Evolutionary conservation across 2,329 filamentous ascomycete genomes (phyloP).

Genomic region (Amylocarpus encephaloides): DNA sequence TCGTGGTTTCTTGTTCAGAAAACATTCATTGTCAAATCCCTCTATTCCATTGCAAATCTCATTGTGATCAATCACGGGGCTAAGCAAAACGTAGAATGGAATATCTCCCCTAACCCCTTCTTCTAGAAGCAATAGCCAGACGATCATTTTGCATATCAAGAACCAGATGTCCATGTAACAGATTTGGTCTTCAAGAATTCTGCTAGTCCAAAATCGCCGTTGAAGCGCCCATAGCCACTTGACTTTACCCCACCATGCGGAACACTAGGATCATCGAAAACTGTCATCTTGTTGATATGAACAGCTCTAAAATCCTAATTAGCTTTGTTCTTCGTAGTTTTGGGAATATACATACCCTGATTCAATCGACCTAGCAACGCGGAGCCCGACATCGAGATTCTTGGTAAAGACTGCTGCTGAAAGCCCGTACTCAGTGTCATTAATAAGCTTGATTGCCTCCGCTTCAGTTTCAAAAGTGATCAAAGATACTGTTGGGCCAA

Average conservation of each 20-base stretch:
- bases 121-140: too few relatives aligned
- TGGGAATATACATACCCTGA: too few relatives aligned
- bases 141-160: not conserved
- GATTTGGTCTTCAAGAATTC: conserved; percentile 60
- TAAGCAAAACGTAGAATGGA: too few relatives aligned
- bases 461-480: conserved; percentile 11
- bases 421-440: conserved; percentile 17
- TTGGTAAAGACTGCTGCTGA: conserved; percentile 13
- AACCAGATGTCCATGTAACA: conserved; percentile 41
- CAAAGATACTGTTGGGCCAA: conserved; percentile 16
- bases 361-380: too few relatives aligned
- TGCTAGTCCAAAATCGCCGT: conserved; percentile 40
- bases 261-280: conserved; percentile 56
- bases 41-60: too few relatives aligned
- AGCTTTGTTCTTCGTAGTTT: not conserved
- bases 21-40: too few relatives aligned
- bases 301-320: conserved; percentile 48
- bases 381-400: not conserved
- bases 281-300: conserved; percentile 59
- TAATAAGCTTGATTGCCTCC: conserved; percentile 16
- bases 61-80: too few relatives aligned
- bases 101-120: too few relatives aligned
- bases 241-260: conserved; percentile 58
- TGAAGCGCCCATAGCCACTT: conserved; percentile 57
- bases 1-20: too few relatives aligned